Evolutionary conservation across 139 green algal genomes (phyloP), one percentile per base, ranked within the genome.

Genomic region (Limnomonas spitsbergensis): DNA sequence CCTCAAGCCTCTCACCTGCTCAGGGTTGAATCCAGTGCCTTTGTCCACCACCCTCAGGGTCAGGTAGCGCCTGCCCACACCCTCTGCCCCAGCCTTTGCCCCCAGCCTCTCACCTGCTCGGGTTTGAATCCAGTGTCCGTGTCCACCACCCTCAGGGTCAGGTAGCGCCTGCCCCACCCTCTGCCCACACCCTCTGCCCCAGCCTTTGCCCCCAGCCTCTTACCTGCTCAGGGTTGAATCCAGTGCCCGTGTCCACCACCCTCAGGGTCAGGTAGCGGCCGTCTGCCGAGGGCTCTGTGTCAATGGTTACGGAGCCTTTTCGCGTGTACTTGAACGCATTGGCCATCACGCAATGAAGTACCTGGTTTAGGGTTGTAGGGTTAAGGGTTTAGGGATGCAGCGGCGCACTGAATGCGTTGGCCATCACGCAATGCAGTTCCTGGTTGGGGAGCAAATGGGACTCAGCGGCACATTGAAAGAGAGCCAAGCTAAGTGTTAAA

Each of bases 261-360:
- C 53, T 53, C 31, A 86, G 37, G 4, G 72, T 80, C 24, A 81
- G 38, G 36, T 80, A 38, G 3, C 20, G 37, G 7, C 36, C 37
- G 24, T 81, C 82, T 0, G 35, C 39, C 4, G 0, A 56, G 14
- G 20, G 14, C 14, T 38, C 4, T 6, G 74, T 79, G 26, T 83
- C 78, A 4, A 86, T 73, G 29, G 69, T 78, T 9, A 86, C 82
- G 3, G 40, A 40, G 53, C 82, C 82, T 69, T 80, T 78, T 40
- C 82, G 82, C 1, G 82, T 87, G 78, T 84, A 87, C 78, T 87
- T 87, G 78, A 87, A 84, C 3, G 82, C 82, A 56, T 87, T 87
- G 69, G 75, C 78, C 26, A 87, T 52, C 24, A 84, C 78, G 26
- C 78, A 78, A 73, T 77, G 29, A 77, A 77, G 4, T 4, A 66